These are phyloP conservation scores for Draba incana DNA, from an alignment of 345 rosid genomes.

Conservation along the genomic window DNA sequence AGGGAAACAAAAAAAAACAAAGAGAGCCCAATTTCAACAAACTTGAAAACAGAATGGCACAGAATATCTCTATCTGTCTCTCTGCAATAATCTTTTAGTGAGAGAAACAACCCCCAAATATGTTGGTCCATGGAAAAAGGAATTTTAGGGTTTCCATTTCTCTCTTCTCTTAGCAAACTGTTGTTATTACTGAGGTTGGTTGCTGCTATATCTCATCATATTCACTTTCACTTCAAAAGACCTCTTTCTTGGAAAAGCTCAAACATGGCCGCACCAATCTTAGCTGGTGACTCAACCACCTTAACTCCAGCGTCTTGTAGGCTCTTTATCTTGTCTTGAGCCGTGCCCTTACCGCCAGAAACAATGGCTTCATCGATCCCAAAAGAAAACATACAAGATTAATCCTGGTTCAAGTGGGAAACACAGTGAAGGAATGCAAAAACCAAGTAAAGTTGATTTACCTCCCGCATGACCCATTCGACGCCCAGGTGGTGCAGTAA, in stretches of 20 bases:
- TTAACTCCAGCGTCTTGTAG: conserved; percentile 87
- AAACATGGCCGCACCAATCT: conserved; percentile 78
- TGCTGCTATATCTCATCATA: background rate
- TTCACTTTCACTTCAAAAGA: conserved; percentile 44
- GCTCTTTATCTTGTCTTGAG: conserved; percentile 88
- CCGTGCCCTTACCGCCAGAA: conserved; percentile 95
- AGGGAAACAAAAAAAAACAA: background rate
- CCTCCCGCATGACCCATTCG: conserved; percentile 99
- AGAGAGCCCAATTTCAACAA: background rate
- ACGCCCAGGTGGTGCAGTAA: conserved; percentile 96
- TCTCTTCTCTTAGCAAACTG: conserved; percentile 7
- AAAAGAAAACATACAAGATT: conserved; percentile 4
- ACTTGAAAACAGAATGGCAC: background rate
- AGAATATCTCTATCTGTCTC: conserved; percentile 2
- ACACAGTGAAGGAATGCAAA: background rate
- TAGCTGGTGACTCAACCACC: conserved; percentile 95
- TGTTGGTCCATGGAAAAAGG: conserved; percentile 8
- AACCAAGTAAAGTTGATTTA: conserved; percentile 35
- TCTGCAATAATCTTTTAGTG: background rate
- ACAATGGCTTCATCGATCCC: conserved; percentile 70
- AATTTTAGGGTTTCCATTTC: conserved; percentile 12
- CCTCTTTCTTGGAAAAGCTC: conserved; percentile 82
- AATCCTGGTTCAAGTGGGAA: background rate
- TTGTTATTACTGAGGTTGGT: conserved; percentile 17
- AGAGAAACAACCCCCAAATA: background rate